Base-by-base conservation (phyloP, 1,284 basidiomycete species). In the Neotropicomus parvogracilis region DNA sequence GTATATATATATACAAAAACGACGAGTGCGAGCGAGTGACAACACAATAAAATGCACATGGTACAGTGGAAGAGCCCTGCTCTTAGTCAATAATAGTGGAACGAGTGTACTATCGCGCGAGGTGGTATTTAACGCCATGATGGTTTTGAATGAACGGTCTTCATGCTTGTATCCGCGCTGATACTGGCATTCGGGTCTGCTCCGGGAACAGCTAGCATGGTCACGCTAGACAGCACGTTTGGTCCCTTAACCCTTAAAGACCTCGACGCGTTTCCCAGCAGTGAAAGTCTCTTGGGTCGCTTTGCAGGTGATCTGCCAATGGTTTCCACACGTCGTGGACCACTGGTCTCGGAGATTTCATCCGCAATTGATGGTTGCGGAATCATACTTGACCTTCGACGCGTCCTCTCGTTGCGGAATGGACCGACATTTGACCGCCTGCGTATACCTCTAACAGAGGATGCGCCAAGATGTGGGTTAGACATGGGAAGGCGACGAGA, bases 351-450 rank as follows among this genome's bases (percentile, higher is more conserved):
- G 8, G 44, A 28, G 11, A 48, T 32, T 14, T 67, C 63, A 24
- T 65, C 55, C 8, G 45, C 58, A 9, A 67, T 62, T 13, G 77
- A 72, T 12, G 80, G 73, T 55, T 83, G 78, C 11, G 83, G 83
- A 52, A 90, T 86, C 72, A 88, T 67, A 60, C 88, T 91, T 33
- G 88, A 89, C 45, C 88, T 75, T 52, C 87, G 72, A 54, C 87
- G 71, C 14, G 69, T 69, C 64, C 86, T 86, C 64, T 90, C 88
- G 52, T 70, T 75, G 21, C 87, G 79, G 60, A 83, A 59, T 12
- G 83, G 78, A 4, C 88, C 88, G 48, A 88, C 77, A 56, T 82
- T 83, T 24, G 88, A 91, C 41, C 83, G 77, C 52, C 88, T 73
- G 51, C 86, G 74, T 12, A 49, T 26, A 37, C 64, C 64, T 59